Evolutionary conservation across 108 stramenopile species (phyloP), one percentile per base, ranked within the genome.

Genomic region (Phaeodactylum tricornutum): DNA sequence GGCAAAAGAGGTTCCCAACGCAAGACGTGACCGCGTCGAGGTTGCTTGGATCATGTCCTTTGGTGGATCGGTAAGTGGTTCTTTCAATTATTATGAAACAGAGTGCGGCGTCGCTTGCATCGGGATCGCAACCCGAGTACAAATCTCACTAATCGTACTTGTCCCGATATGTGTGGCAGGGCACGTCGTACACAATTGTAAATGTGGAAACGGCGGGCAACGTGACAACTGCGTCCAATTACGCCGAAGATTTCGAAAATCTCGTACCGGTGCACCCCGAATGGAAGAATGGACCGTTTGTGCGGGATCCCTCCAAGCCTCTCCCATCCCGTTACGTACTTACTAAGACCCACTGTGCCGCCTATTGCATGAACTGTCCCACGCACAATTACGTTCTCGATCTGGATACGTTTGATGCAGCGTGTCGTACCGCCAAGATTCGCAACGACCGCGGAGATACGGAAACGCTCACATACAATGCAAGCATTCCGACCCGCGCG

Each of bases 311-410:
- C 3, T 16, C 20, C 19, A 20, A 15, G 31, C 29, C 29, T 22
- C 9, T 41, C 4, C 61, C 61, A 6, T 5, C 21, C 1, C 3
- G 20, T n/a, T 71, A 42, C 9, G 64, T 72, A 20, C 59, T 76
- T 4, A 83, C 81, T 12, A 83, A 83, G 43, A 83, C 77, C 12
- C 81, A 83, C 47, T 78, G 77, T 38, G 77, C 72, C 14, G 62
- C 63, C 11, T 54, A 58, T 17, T 73, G 74, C 46, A 30, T 57
- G 7, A 23, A 40, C 23, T 75, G 76, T 46, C 47, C 52, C 19
- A 70, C 74, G 5, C 11, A 41, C 14, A 44, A 38, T 21, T 83
- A 75, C 55, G 26, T 77, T 14, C 61, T 73, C 31, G 74, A 34
- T 8, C 25, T 55, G 7, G 30, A 63, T 17, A 27, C 37, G 0